Base-by-base conservation (phyloP, 2,329 filamentous ascomycete species). In the Aspergillus texensis region DNA sequence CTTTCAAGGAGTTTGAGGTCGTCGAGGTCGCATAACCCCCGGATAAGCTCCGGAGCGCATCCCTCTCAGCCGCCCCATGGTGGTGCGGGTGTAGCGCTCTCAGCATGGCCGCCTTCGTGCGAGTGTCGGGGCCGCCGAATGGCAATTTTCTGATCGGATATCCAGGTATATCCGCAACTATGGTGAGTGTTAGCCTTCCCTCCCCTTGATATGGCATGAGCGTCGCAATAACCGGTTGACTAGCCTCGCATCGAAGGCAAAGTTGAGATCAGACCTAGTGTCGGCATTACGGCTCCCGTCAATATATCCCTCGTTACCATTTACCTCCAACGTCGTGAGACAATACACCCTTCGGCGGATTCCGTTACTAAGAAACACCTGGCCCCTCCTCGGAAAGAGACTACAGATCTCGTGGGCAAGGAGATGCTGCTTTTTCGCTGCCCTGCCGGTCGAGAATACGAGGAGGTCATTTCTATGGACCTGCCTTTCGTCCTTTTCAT, bases 401-500 rank as follows among this genome's bases (percentile, higher is more conserved):
- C 93, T 34, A 90, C 89, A 48, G 94, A 98, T 78, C 88, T 97
- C 50, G 94, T 99, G 54, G 95, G 95, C 69, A 97, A 97, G 78
- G 95, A 99, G 81, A 91, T 97, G 80, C 84, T 98, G 41, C 82
- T 99, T 61, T 98, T 94, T 77, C 89, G 94, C 69, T 97, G 94
- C 78, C 86, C 91, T 1, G 86, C 91, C 3, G 94, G 93, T 54
- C 91, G 88, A 76, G 93, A 97, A 74, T 89, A 90, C 54, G 95
- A 98, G 76, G 92, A 88, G 72, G 91, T 99, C 63, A 89, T 97
- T 67, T 90, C 91, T 70, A 98, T 99, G 95, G 95, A 99, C 78
- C 83, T 99, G 21, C 95, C 95, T 0, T 99, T 99, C 76, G 92
- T 98, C 48, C 87, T 99, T 63, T 98, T 98, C 79, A 97, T 99